phyloP scores from a whole-genome alignment of 768 basidiomycete genomes.

The Ramaria sp. region DNA sequence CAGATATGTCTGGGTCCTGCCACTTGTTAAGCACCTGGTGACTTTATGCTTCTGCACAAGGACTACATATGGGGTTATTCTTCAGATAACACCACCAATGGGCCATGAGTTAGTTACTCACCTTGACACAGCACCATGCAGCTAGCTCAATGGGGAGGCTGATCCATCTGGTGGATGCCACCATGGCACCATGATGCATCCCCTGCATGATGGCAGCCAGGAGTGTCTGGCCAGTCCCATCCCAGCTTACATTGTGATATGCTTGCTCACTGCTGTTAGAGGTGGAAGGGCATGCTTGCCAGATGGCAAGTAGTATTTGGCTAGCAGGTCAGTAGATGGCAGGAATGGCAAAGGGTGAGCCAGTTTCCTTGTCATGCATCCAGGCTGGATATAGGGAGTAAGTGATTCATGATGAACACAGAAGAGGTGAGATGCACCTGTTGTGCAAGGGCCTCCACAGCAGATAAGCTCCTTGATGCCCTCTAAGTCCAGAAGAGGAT shows the following conservation, averaged over 20 bases:
- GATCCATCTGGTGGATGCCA: not conserved
- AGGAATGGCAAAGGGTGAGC: too few relatives aligned
- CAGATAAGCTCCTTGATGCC: conserved; percentile 12
- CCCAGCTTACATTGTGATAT: not conserved
- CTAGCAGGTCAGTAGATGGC: not conserved
- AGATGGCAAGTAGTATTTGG: not conserved
- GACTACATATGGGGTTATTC: not conserved
- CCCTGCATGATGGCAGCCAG: not conserved
- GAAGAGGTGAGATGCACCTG: not conserved
- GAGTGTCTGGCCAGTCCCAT: not conserved
- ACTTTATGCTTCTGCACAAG: not conserved
- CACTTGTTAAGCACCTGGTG: too few relatives aligned
- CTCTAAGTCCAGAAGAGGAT: conserved; percentile 8
- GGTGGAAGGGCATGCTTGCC: too few relatives aligned
- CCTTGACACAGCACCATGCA: not conserved
- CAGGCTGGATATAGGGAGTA: not conserved
- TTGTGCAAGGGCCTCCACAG: conserved; percentile 15
- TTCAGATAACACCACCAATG: not conserved
- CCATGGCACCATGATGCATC: not conserved
- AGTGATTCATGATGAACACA: too few relatives aligned
- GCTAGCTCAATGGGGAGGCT: not conserved
- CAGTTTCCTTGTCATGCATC: not conserved
- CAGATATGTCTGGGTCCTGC: too few relatives aligned
- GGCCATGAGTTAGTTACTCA: not conserved
- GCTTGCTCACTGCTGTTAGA: not conserved